phyloP scores from a whole-genome alignment of 306 rosid species.

The Vicia villosa region DNA sequence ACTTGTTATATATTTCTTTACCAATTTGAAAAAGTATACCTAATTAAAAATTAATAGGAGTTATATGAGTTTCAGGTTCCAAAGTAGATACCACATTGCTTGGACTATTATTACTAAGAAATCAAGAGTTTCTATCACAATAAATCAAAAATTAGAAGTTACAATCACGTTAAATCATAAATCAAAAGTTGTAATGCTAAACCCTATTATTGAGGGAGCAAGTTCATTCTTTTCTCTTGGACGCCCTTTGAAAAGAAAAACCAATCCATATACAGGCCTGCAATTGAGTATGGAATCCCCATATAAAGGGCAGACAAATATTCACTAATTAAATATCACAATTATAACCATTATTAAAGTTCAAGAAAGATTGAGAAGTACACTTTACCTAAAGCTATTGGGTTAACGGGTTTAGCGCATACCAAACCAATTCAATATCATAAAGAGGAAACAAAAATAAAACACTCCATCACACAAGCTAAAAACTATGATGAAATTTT shows the following conservation, averaged over 20 bases:
- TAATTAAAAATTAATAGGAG: too few relatives aligned
- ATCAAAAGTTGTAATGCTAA: too few relatives aligned
- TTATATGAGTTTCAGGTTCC: too few relatives aligned
- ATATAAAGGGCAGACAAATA: neutral
- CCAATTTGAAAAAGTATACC: too few relatives aligned
- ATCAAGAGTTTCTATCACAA: too few relatives aligned
- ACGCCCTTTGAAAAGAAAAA: slow-evolving; percentile 97
- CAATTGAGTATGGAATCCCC: slow-evolving; percentile 23
- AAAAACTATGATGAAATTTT: too few relatives aligned
- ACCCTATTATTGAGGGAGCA: slow-evolving; percentile 79
- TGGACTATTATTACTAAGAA: too few relatives aligned
- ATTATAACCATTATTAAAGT: slow-evolving; percentile 25
- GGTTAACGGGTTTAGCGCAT: slow-evolving; percentile 25
- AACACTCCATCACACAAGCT: too few relatives aligned
- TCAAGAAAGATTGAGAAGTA: slow-evolving; percentile 20
- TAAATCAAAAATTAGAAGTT: too few relatives aligned
- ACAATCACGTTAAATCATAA: too few relatives aligned
- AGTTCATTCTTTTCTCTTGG: slow-evolving; percentile 96
- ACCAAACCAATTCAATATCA: neutral
- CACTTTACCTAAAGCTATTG: slow-evolving; percentile 75
- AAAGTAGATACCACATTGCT: too few relatives aligned
- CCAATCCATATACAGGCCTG: slow-evolving; percentile 98
- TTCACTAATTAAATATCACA: slow-evolving; percentile 26
- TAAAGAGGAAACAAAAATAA: slow-evolving; percentile 21
- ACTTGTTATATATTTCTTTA: too few relatives aligned